Evolutionary conservation across 352 stramenopile genomes (phyloP).

Genomic region (Phytopythium kandeliae): DNA sequence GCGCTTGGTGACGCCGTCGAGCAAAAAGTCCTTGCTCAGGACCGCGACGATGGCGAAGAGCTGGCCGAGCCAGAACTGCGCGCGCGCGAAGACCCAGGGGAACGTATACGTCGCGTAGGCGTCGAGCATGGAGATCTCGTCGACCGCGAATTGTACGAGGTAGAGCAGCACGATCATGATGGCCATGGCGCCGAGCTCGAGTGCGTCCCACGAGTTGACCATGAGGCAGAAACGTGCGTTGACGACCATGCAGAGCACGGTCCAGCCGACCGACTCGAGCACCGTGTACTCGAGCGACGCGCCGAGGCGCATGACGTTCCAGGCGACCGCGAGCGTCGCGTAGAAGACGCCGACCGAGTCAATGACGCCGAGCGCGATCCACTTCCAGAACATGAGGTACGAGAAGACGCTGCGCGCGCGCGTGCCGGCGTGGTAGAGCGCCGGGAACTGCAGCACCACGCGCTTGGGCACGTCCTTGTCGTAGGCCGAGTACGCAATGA

Average conservation of each 20-base stretch:
- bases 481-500: conserved; percentile 80
- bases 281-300: conserved; percentile 55
- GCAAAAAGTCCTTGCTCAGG: conserved; percentile 65
- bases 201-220: conserved; percentile 74
- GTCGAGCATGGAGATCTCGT: conserved; percentile 47
- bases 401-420: conserved; percentile 60
- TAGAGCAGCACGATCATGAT: conserved; percentile 59
- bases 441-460: conserved; percentile 53
- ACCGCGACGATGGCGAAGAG: conserved; percentile 62
- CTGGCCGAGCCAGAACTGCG: conserved; percentile 72
- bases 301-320: conserved; percentile 60
- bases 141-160: conserved; percentile 59
- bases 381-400: conserved; percentile 86
- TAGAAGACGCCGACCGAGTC: conserved; percentile 76
- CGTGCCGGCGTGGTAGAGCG: conserved; percentile 55
- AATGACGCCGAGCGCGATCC: conserved; percentile 69
- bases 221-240: conserved; percentile 74
- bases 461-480: conserved; percentile 75
- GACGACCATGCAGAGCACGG: conserved; percentile 69
- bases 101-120: conserved; percentile 76
- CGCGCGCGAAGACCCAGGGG: conserved; percentile 63
- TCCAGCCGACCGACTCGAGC: conserved; percentile 66
- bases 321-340: conserved; percentile 34
- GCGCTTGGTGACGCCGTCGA: conserved; percentile 52
- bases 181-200: conserved; percentile 48